Conservation (phyloP, 2,329 filamentous ascomycete species). For the Apiospora malaysiana region DNA sequence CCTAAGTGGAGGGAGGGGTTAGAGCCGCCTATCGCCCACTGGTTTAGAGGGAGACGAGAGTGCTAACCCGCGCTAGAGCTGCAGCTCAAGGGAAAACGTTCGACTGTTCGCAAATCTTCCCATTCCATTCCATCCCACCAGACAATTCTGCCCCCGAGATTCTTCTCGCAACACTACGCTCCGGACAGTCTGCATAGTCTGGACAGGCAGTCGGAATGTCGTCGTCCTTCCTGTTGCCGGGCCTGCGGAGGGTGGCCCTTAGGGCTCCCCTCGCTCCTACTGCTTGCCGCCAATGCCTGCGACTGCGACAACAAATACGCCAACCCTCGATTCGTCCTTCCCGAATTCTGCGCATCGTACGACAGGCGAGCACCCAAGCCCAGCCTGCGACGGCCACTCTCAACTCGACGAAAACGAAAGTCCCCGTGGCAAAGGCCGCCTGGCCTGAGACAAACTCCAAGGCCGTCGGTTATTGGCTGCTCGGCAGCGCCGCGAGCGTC, state of each 20-base stretch:
- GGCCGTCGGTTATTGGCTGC: slow-evolving; percentile 86
- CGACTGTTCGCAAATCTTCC: neutral
- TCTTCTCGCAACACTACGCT: slow-evolving; percentile 20
- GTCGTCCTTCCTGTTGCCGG: slow-evolving; percentile 46
- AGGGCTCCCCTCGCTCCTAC: slow-evolving; percentile 48
- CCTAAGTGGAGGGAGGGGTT: too few species aligned
- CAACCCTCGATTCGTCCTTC: slow-evolving; percentile 32
- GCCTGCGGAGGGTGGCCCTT: slow-evolving; percentile 48
- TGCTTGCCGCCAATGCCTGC: slow-evolving; percentile 56
- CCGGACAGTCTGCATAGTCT: neutral
- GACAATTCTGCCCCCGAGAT: neutral
- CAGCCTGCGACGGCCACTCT: slow-evolving; percentile 30
- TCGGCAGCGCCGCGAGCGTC: slow-evolving; percentile 89
- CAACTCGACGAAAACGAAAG: slow-evolving; percentile 19
- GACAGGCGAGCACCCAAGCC: slow-evolving; percentile 44
- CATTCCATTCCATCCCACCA: neutral
- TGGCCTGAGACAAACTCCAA: slow-evolving; percentile 72
- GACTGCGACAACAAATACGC: slow-evolving; percentile 30
- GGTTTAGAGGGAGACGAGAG: neutral
- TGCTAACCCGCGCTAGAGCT: neutral
- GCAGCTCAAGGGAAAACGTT: neutral
- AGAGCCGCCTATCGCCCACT: too few species aligned
- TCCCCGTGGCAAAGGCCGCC: slow-evolving; percentile 23
- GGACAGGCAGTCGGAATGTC: slow-evolving; percentile 29
- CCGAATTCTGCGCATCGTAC: slow-evolving; percentile 47